phyloP scores from a whole-genome alignment of 768 basidiomycete species.

The Podaxis sp. region DNA sequence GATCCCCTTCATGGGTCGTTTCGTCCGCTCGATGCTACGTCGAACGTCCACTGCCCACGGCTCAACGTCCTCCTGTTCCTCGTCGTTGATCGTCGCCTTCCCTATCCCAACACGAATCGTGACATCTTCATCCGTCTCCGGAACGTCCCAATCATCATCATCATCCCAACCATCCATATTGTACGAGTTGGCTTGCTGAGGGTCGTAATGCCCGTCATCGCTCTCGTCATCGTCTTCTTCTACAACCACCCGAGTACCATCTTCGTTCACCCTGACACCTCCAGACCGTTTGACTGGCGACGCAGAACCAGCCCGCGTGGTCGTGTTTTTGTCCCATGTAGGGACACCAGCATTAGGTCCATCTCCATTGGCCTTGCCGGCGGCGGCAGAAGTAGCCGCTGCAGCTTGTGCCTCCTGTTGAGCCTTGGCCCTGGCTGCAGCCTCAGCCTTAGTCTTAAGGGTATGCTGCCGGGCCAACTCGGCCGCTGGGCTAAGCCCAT shows the following conservation, averaged over 20 bases:
- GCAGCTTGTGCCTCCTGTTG: conserved; percentile 42
- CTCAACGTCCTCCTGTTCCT: conserved; percentile 38
- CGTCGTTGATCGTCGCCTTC: conserved; percentile 41
- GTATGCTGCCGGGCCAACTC: conserved; percentile 89
- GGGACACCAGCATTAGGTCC: conserved; percentile 36
- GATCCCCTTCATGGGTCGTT: conserved; percentile 76
- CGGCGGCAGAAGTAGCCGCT: conserved; percentile 34
- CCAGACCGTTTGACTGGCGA: conserved; percentile 39
- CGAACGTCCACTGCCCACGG: conserved; percentile 78
- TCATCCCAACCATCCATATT: conserved; percentile 72
- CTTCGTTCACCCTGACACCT: conserved; percentile 49
- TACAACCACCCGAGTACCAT: conserved; percentile 58
- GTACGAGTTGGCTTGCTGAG: conserved; percentile 35
- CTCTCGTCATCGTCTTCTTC: conserved; percentile 71
- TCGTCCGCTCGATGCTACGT: conserved; percentile 63
- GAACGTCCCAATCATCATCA: conserved; percentile 73
- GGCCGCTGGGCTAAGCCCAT: conserved; percentile 85
- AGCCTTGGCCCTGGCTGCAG: conserved; percentile 61
- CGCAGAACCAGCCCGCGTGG: conserved; percentile 46
- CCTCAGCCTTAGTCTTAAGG: conserved; percentile 80
- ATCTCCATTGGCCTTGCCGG: conserved; percentile 19
- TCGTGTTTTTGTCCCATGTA: conserved; percentile 83
- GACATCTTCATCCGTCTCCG: conserved; percentile 64
- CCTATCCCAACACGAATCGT: conserved; percentile 66
- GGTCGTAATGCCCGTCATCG: conserved; percentile 45